Evolutionary conservation across 192 early-diverging fungal genomes (phyloP).

Genomic region (Gonapodya sp.): DNA sequence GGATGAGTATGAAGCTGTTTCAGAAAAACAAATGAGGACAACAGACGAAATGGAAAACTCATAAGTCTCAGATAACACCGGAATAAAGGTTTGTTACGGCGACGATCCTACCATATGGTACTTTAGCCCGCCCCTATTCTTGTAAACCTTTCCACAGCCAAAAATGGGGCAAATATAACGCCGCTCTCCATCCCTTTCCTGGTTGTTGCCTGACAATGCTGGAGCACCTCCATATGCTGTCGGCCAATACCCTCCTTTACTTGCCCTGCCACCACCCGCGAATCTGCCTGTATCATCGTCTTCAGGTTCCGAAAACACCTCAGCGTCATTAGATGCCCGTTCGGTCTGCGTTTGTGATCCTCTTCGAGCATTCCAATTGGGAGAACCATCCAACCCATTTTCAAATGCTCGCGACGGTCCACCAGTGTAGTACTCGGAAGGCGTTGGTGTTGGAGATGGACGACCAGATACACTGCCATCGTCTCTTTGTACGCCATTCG

Average conservation of each 20-base stretch:
- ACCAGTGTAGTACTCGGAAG: not conserved
- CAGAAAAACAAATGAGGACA: not conserved
- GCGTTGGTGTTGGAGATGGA: not conserved
- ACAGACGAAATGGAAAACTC: too few species aligned
- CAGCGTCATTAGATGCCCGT: not conserved
- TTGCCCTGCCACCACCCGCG: not conserved
- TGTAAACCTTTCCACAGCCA: constrained; percentile 8
- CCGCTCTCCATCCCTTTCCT: not conserved
- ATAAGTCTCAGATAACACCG: not conserved
- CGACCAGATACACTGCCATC: not conserved
- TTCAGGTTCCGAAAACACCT: not conserved
- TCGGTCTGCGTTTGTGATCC: not conserved
- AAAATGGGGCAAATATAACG: not conserved
- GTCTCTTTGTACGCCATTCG: not conserved
- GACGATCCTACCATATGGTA: not conserved
- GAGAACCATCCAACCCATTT: not conserved
- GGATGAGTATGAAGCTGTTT: not conserved
- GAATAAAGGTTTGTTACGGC: not conserved
- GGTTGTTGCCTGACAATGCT: not conserved
- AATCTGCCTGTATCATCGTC: not conserved
- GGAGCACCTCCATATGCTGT: not conserved
- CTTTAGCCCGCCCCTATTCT: constrained; percentile 6
- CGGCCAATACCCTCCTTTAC: too few species aligned
- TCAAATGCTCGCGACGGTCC: not conserved
- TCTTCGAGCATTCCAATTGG: not conserved